Evolutionary conservation across 495 filamentous ascomycete genomes (phyloP).

Genomic region (Xylaria venustula): DNA sequence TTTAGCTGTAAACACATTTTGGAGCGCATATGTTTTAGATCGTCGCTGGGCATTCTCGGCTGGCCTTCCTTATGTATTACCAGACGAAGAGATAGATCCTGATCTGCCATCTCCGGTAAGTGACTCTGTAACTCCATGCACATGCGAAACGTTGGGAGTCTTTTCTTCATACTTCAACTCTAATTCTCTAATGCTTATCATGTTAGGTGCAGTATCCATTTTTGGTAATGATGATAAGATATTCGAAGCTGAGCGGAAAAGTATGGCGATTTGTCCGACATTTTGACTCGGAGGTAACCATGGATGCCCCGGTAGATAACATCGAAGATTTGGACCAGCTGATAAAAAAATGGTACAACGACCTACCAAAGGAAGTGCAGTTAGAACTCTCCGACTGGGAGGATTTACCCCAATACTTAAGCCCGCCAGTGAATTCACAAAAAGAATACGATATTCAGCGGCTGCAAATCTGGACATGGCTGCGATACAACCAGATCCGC

Average conservation of each 20-base stretch:
- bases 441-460: slow-evolving; percentile 53
- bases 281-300: slow-evolving; percentile 51
- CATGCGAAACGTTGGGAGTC: background rate
- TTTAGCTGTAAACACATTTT: slow-evolving; percentile 67
- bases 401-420: slow-evolving; percentile 26
- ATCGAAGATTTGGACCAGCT: slow-evolving; percentile 76
- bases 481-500: slow-evolving; percentile 79
- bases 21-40: slow-evolving; percentile 78
- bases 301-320: slow-evolving; percentile 56
- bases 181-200: slow-evolving; percentile 15
- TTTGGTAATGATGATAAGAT: slow-evolving; percentile 73
- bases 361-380: slow-evolving; percentile 40
- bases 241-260: slow-evolving; percentile 71
- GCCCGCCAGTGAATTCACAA: slow-evolving; percentile 22
- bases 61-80: slow-evolving; percentile 76
- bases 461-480: slow-evolving; percentile 58
- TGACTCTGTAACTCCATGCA: background rate
- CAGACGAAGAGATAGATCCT: slow-evolving; percentile 81
- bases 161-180: background rate
- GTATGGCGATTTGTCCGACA: slow-evolving; percentile 70
- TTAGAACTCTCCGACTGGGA: slow-evolving; percentile 30
- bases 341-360: slow-evolving; percentile 72
- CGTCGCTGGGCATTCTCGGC: slow-evolving; percentile 79
- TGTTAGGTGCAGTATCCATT: slow-evolving; percentile 67
- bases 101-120: slow-evolving; percentile 74